Conservation (phyloP, 345 rosid genomes). For the Eucalyptus pumila region DNA sequence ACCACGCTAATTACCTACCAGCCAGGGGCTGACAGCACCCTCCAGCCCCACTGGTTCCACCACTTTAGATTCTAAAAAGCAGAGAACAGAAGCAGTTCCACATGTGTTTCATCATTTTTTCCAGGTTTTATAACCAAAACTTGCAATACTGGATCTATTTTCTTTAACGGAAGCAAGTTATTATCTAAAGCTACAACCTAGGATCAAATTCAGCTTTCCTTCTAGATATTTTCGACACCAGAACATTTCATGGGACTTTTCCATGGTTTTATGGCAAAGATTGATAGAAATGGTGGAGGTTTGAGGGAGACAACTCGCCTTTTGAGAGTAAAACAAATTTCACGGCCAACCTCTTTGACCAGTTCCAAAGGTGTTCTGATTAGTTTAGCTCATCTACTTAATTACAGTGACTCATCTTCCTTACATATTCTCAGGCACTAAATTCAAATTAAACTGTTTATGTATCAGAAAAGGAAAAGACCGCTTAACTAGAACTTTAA, state of each 20-base stretch:
- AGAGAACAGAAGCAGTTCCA: neutral
- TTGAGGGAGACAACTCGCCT: neutral
- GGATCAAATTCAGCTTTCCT: neutral
- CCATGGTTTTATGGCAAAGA: neutral
- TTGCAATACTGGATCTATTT: neutral
- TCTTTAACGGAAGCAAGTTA: neutral
- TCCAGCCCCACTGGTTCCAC: neutral
- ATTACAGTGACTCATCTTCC: neutral
- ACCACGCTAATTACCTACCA: neutral
- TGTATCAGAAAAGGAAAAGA: neutral
- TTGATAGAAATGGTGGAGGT: neutral
- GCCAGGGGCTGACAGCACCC: neutral
- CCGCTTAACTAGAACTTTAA: neutral
- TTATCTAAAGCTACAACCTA: neutral
- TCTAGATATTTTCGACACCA: neutral
- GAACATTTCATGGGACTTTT: neutral
- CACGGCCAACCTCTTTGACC: neutral
- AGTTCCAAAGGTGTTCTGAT: neutral
- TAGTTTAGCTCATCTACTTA: neutral
- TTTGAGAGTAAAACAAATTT: neutral
- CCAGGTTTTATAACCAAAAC: neutral
- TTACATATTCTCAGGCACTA: neutral
- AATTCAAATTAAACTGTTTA: neutral
- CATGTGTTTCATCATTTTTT: neutral
- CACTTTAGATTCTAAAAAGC: neutral